Evolutionary conservation across 208 protist species (phyloP), one percentile per base, ranked within the genome.

Genomic region (Leishmania aethiopica): DNA sequence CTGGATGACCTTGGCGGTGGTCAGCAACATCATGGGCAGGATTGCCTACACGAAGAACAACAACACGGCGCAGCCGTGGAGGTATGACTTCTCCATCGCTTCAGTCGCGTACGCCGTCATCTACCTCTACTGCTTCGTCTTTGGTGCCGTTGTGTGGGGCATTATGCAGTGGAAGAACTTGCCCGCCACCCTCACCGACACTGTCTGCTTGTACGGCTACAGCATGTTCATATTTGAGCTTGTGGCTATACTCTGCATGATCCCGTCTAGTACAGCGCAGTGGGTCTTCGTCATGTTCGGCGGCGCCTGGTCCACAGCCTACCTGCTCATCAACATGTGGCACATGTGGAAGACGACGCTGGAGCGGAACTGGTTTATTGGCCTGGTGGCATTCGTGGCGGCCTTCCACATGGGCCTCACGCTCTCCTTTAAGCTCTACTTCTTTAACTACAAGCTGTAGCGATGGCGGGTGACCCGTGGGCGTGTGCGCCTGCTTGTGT

Each of bases 351-450:
- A 91, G 79, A 84, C 78, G 2, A 82, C 90, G n/a, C 84, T 97
- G 57, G 90, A 88, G 71, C 83, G 67, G 62, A 80, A 85, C 55
- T 96, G 91, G 92, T 93, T 96, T 82, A 81, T 93, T 62, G 91
- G 89, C 35, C 86, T 96, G 19, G 90, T 94, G 1, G 82, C 67
- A 0, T 60, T 94, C n/a, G 92, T 97, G 28, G 67, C 59, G 45
- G 69, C 84, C 47, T 91, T 89, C 47, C 95, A 96, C 84, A 91
- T 96, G 77, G 86, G 92, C 19, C 81, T 97, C 28, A 91, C 91
- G 32, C 55, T 96, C 40, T 95, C 89, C 32, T 96, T 97, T 77
- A 97, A 97, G 86, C 89, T 97, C 76, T 97, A 97, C 86, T 97
- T 97, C 77, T 87, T 97, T 74, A 82, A 94, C 74, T 97, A 97